phyloP scores from a whole-genome alignment of 768 basidiomycete genomes.

The Russula sp. region DNA sequence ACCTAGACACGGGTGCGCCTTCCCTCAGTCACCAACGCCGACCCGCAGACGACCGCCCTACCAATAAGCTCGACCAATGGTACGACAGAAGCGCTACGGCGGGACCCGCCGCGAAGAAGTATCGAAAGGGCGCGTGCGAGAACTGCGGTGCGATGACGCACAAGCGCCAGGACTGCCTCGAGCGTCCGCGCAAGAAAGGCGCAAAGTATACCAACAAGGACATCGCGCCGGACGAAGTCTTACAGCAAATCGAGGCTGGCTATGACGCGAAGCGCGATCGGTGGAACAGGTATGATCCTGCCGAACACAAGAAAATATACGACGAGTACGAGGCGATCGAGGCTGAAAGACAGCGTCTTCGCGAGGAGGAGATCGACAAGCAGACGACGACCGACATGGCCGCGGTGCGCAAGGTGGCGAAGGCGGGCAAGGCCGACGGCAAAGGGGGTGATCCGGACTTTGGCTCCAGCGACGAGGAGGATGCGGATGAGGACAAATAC shows the following conservation, averaged over 20 bases:
- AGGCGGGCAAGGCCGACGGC: constrained; percentile 71
- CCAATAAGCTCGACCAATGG: constrained; percentile 78
- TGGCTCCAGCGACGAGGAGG: constrained; percentile 93
- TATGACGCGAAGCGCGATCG: constrained; percentile 96
- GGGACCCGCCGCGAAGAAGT: constrained; percentile 93
- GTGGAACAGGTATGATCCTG: constrained; percentile 96
- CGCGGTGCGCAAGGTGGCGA: constrained; percentile 90
- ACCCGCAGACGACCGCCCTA: constrained; percentile 47
- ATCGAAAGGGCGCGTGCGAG: constrained; percentile 96
- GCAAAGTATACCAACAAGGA: constrained; percentile 88
- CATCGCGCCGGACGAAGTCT: constrained; percentile 86
- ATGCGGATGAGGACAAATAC: constrained; percentile 96
- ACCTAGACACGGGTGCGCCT: constrained; percentile 89
- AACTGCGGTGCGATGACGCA: constrained; percentile 98
- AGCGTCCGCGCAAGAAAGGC: constrained; percentile 93
- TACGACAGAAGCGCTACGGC: constrained; percentile 82
- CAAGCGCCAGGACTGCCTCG: constrained; percentile 85
- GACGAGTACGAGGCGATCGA: constrained; percentile 94
- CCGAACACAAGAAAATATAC: constrained; percentile 80
- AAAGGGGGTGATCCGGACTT: constrained; percentile 83
- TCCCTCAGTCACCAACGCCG: constrained; percentile 93
- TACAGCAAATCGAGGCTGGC: constrained; percentile 69
- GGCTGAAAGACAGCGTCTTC: constrained; percentile 78
- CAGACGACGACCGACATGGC: constrained; percentile 90
- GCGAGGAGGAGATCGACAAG: constrained; percentile 98